Evolutionary conservation across 2,329 filamentous ascomycete species (phyloP), one percentile per base, ranked within the genome.

Genomic region (Fusarium pseudonygamai): DNA sequence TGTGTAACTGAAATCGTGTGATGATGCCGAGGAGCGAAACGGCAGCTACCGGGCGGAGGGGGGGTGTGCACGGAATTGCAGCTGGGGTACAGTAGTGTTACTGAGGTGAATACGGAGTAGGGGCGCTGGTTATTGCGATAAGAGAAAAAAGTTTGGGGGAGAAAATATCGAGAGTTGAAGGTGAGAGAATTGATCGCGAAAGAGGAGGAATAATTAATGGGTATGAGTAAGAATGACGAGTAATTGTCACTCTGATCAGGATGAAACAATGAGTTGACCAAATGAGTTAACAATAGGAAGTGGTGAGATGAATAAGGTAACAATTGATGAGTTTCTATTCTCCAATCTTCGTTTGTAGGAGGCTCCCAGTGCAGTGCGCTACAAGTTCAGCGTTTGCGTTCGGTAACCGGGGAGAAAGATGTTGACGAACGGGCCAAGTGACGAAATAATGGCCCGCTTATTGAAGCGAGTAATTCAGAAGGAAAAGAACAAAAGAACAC

Each of bases 1-100:
- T 80, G 78, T 80, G 78, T 79, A 79, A 80, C 78, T 78, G 76
- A 70, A 77, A 77, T 79, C 77, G 78, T 79, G 77, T 79, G 78
- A 79, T 79, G 78, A 79, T 77, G 78, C 77, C 73, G 74, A 78
- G 67, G 77, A 74, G 71, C 71, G 72, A 75, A 75, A 73, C 76
- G 73, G 76, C 69, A 78, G 76, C 72, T 78, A 74, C 71, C 71
- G 73, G 75, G 68, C 73, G 74, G 71, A 74, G 75, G 76, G 75
- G 75, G 76, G 72, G 75, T 67, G 74, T 75, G 75, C 59, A 64
- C 74, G 71, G 73, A 77, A 78, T 67, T 70, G 56, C 65, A 73
- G 73, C 67, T 71, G 73, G 76, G 73, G 71, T 74, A 62, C 56
- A 65, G 68, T 64, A 61, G 50, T 64, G 66, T 37, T 68, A 46